A percentile compares a stretch with the other conserved stretches of the same genome.
Evolutionary conservation across 257 asterid genomes (phyloP).

Genomic region (Solanum appendiculatum): DNA sequence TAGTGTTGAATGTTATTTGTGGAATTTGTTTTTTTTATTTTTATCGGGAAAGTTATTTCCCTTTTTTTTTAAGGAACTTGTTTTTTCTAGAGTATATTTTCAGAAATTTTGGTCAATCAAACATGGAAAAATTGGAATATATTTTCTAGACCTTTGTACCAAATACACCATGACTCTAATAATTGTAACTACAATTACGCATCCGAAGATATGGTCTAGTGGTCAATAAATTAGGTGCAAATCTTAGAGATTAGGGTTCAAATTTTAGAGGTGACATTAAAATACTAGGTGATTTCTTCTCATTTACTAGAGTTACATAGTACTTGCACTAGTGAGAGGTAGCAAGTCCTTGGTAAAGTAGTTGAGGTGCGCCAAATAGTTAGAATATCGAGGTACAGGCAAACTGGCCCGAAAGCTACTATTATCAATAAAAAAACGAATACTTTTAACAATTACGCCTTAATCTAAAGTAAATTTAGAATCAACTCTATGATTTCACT

Average conservation of each 20-base stretch:
- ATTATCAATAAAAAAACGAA: neutral
- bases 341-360: neutral
- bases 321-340: neutral
- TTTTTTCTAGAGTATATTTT: neutral
- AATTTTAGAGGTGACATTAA: neutral
- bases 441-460: neutral
- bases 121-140: neutral
- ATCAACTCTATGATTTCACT: neutral
- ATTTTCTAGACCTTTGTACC: neutral
- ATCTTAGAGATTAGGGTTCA: neutral
- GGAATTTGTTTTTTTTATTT: neutral
- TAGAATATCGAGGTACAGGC: neutral
- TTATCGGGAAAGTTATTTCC: neutral
- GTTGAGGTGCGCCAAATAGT: neutral
- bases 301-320: neutral
- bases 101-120: neutral
- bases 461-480: neutral
- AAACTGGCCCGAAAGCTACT: too few species aligned
- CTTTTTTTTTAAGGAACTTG: neutral
- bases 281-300: neutral
- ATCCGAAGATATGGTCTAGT: neutral
- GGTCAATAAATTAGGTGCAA: neutral
- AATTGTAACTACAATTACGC: neutral
- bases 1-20: neutral
- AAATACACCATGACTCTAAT: neutral